phyloP scores from a whole-genome alignment of 202 grass and related monocot species.

The Thinopyrum obtusiflorum region DNA sequence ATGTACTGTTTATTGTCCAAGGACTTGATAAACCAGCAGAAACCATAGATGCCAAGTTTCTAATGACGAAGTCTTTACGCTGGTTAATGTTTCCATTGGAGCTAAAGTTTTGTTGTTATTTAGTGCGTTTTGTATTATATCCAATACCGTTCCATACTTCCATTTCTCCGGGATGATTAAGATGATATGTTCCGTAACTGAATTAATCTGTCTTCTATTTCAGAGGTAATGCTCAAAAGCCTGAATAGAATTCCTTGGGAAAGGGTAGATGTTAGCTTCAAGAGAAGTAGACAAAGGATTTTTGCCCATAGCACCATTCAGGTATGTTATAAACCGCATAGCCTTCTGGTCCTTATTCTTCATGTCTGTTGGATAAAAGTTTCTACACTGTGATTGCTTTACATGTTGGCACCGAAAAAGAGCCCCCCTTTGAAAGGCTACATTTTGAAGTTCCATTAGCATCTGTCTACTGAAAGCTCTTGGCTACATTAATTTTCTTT shows the following conservation, averaged over 20 bases:
- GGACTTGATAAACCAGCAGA: neutral
- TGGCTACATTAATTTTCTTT: neutral
- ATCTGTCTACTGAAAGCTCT: neutral
- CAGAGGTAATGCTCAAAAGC: constrained; percentile 79
- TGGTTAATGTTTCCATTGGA: neutral
- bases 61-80: neutral
- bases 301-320: constrained; percentile 96
- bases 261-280: constrained; percentile 94
- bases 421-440: neutral
- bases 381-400: neutral
- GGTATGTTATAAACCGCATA: constrained; percentile 36
- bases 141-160: neutral
- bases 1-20: neutral
- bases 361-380: neutral
- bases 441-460: neutral
- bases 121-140: neutral
- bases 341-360: neutral
- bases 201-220: constrained; percentile 6
- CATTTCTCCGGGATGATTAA: neutral
- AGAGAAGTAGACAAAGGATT: constrained; percentile 72
- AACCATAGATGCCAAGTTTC: neutral
- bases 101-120: neutral
- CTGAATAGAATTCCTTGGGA: constrained; percentile 90
- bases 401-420: neutral
- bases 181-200: neutral